Conservation (phyloP, 768 basidiomycete genomes). For the Agaricus subrufescens region DNA sequence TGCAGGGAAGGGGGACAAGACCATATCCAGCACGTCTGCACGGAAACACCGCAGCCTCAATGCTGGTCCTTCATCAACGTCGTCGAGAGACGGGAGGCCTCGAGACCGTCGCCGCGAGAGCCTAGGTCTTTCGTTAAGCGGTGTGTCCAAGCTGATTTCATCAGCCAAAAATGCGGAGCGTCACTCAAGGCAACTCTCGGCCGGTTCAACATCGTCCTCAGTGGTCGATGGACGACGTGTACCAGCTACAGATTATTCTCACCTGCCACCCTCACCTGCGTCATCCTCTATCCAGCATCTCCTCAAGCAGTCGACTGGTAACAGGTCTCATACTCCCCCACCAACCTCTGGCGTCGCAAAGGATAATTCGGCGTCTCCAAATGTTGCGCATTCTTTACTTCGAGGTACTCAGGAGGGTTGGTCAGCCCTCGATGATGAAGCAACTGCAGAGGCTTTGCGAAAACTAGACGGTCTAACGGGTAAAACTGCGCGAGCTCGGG, state of each 20-base stretch:
- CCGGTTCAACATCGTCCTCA: constrained; percentile 63
- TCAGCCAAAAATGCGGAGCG: constrained; percentile 30
- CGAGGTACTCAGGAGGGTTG: constrained; percentile 88
- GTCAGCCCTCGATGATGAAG: constrained; percentile 83
- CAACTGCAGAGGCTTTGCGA: constrained; percentile 85
- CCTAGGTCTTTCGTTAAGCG: constrained; percentile 36
- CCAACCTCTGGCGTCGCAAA: constrained; percentile 34
- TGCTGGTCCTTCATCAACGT: constrained; percentile 36
- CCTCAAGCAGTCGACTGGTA: constrained; percentile 48
- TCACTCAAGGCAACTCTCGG: constrained; percentile 65
- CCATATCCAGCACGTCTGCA: constrained; percentile 30
- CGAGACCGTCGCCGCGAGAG: constrained; percentile 59
- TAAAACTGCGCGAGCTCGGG: constrained; percentile 70
- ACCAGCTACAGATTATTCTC: constrained; percentile 77
- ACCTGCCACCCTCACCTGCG: constrained; percentile 87
- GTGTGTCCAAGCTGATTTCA: constrained; percentile 29
- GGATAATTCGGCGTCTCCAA: constrained; percentile 43
- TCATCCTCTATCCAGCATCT: constrained; percentile 87
- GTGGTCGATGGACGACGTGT: constrained; percentile 58
- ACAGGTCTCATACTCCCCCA: constrained; percentile 32
- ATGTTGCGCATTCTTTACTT: constrained; percentile 79
- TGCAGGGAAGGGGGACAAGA: constrained; percentile 47
- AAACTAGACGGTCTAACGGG: constrained; percentile 88
- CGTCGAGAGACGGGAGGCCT: constrained; percentile 36
- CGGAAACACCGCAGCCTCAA: constrained; percentile 76